These are phyloP conservation scores for Protostelium mycophagum DNA, from an alignment of 78 protist genomes.

Conservation along the genomic window DNA sequence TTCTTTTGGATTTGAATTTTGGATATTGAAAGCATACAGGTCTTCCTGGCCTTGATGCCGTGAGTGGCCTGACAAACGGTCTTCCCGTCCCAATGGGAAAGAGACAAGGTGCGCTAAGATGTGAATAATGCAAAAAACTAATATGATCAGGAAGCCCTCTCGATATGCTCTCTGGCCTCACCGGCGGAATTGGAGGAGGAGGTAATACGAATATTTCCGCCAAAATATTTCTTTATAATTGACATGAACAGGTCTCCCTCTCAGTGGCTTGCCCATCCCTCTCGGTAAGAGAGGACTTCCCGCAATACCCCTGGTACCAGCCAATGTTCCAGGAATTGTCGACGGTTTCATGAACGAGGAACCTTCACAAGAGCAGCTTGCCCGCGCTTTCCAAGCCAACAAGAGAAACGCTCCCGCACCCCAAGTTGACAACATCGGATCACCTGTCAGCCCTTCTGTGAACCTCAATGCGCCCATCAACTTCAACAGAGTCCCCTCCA, in stretches of 20 bases:
- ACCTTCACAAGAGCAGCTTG: neutral
- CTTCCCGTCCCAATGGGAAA: too few relatives aligned
- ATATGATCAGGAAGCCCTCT: too few relatives aligned
- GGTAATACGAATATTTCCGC: too few relatives aligned
- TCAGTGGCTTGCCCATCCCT: too few relatives aligned
- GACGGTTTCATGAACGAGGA: neutral
- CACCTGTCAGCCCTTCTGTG: neutral
- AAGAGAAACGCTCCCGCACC: neutral
- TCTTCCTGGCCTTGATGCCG: too few relatives aligned
- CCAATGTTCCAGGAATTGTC: neutral
- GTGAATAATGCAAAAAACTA: too few relatives aligned
- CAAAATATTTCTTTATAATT: too few relatives aligned
- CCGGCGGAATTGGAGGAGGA: neutral
- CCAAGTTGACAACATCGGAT: neutral
- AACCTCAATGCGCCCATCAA: neutral
- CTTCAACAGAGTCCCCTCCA: neutral
- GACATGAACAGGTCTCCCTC: too few relatives aligned
- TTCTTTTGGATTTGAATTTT: too few relatives aligned
- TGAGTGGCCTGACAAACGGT: too few relatives aligned
- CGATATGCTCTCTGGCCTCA: neutral
- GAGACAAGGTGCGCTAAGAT: too few relatives aligned
- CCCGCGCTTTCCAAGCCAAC: neutral
- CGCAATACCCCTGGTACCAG: neutral
- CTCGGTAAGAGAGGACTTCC: neutral
- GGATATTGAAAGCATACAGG: too few relatives aligned